Evolutionary conservation across 1,284 basidiomycete species (phyloP).

Genomic region (Sphaerobolus stellatus): DNA sequence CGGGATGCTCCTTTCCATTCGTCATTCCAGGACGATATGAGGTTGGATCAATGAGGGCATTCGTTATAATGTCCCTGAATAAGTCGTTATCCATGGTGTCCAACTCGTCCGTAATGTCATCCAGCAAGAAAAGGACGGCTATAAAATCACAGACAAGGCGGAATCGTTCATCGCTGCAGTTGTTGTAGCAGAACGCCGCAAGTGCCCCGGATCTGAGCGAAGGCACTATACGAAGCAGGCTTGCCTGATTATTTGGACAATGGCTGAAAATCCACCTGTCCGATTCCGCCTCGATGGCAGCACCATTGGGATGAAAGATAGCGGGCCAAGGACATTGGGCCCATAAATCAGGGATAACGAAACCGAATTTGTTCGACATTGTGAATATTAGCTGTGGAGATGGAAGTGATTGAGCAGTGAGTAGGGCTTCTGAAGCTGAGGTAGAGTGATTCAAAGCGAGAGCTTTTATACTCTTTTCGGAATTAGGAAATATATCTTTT

Average conservation of each 20-base stretch:
- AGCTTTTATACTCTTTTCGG: no score
- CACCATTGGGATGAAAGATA: conserved; percentile 50
- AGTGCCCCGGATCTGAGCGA: conserved; percentile 65
- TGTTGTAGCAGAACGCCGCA: conserved; percentile 63
- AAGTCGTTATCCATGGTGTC: conserved; percentile 47
- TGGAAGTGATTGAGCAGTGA: not conserved
- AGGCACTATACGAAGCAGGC: conserved; percentile 49
- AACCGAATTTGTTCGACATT: conserved; percentile 20
- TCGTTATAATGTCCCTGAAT: conserved; percentile 50
- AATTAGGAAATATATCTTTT: no score
- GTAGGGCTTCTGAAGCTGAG: no score
- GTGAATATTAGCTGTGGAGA: not conserved
- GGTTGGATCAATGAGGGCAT: conserved; percentile 47
- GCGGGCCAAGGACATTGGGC: conserved; percentile 59
- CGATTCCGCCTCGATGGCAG: conserved; percentile 53
- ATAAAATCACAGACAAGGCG: conserved; percentile 59
- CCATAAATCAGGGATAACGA: conserved; percentile 65
- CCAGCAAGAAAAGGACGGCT: conserved; percentile 57
- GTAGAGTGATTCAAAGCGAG: no score
- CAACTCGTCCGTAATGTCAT: conserved; percentile 59
- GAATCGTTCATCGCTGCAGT: conserved; percentile 52
- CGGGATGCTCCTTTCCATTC: conserved; percentile 19
- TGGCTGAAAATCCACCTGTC: conserved; percentile 49
- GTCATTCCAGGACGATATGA: conserved; percentile 33
- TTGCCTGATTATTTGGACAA: conserved; percentile 50